phyloP scores from a whole-genome alignment of 2,329 filamentous ascomycete species.

The Nemania serpens region DNA sequence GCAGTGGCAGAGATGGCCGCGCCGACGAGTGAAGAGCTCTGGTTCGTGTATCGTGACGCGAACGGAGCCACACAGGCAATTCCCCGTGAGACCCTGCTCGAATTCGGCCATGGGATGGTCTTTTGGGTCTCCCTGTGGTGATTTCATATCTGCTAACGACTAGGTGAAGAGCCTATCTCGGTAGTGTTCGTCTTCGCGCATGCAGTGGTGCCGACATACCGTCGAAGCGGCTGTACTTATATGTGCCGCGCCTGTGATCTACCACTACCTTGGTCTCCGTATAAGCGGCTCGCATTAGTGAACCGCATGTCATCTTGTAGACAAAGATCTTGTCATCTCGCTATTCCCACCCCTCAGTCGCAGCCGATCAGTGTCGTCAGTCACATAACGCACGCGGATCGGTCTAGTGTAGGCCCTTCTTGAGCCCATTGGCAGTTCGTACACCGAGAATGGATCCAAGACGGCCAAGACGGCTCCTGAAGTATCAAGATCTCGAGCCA shows the following conservation, averaged over 20 bases:
- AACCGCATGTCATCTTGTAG: neutral
- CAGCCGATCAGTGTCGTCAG: neutral
- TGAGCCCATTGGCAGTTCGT: conserved; percentile 6
- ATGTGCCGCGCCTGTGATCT: neutral
- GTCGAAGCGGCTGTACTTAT: conserved; percentile 5
- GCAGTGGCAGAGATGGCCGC: conserved; percentile 25
- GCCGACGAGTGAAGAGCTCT: conserved; percentile 21
- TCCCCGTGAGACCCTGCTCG: conserved; percentile 14
- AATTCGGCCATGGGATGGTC: conserved; percentile 18
- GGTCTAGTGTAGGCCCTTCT: neutral
- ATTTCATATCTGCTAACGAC: conserved; percentile 9
- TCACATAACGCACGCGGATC: conserved; percentile 3
- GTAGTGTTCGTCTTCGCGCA: neutral
- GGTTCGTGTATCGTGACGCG: conserved; percentile 14
- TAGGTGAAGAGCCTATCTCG: neutral
- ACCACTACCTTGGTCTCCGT: too few relatives aligned
- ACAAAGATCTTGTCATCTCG: neutral
- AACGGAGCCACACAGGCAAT: conserved; percentile 25
- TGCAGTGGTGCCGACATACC: neutral
- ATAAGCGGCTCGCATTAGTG: neutral
- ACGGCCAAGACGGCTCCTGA: neutral
- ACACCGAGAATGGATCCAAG: neutral
- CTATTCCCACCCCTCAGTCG: conserved; percentile 9
- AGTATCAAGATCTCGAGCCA: neutral
- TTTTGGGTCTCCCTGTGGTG: conserved; percentile 25